Base-by-base conservation (phyloP, 2,329 filamentous ascomycete species). In the Epichloe sibirici region DNA sequence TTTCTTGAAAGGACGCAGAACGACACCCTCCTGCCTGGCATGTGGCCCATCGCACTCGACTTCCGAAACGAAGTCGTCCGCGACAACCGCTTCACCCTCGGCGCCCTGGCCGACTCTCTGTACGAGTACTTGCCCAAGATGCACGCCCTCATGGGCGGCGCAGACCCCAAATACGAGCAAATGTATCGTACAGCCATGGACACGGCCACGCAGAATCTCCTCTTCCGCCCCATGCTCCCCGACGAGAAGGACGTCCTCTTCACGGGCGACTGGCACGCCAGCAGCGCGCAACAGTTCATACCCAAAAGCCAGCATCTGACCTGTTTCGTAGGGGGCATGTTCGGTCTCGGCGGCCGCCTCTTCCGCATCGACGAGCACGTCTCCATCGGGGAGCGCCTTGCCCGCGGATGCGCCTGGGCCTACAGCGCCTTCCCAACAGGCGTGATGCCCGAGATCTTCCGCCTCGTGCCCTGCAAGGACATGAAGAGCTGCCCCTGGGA, bases 11-110 rank as follows among this genome's bases (percentile, higher is more conserved):
- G 74, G 40, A 78, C 79, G 50, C 88, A 93, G 67, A 81, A 82
- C 60, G 66, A 73, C 4, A 90, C 87, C 0, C 72, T 70, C n/a
- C 66, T 91, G 5, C 87, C 87, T 0, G 88, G 88, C 3, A 76
- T 93, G 72, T 93, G 86, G 85, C 86, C 88, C 1, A 74, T 79
- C 7, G 72, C 71, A 39, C 68, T 93, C 40, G 78, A 90, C 65
- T 65, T 68, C 13, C 60, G 60, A 12, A 71, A 80, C 55, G 82
- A 86, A 47, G 70, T 81, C 12, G 79, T 64, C 70, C 53, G 67
- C 12, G 61, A 58, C 15, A 68, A 68, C 8, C 65, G 53, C 2
- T 81, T 76, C 58, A 77, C 75, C 0, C 66, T 82, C 2, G 78
- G 78, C 15, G 78, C 73, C 1, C 63, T 74, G 39, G 74, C 76